These are phyloP conservation scores for Neoboletus magnificus DNA, from an alignment of 768 basidiomycete species.

Conservation along the genomic window DNA sequence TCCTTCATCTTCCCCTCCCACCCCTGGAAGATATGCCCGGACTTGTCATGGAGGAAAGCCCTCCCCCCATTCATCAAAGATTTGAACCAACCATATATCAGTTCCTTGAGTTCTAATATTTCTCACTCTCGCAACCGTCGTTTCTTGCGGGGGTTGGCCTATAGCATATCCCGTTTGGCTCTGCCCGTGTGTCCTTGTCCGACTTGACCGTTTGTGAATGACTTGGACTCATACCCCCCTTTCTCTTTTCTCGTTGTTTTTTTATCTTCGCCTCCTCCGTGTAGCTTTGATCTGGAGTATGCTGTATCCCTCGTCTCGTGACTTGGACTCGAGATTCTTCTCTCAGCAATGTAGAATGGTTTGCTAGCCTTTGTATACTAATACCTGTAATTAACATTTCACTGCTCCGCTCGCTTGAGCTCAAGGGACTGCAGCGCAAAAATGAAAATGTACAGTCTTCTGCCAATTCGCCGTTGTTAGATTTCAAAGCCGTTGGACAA, in stretches of 20 bases:
- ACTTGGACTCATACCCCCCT: constrained; percentile 4
- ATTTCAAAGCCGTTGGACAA: constrained; percentile 12
- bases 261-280: constrained; percentile 9
- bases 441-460: too few relatives aligned
- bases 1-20: constrained; percentile 76
- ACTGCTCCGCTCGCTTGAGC: neutral
- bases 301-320: constrained; percentile 26
- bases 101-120: constrained; percentile 70
- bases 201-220: neutral
- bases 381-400: constrained; percentile 9
- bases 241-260: neutral
- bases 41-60: constrained; percentile 60
- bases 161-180: constrained; percentile 25
- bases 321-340: constrained; percentile 4
- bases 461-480: neutral
- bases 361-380: constrained; percentile 1
- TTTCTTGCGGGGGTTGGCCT: constrained; percentile 18
- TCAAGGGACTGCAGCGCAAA: neutral
- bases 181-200: constrained; percentile 4
- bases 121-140: constrained; percentile 1
- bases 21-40: constrained; percentile 78
- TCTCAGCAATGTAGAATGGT: constrained; percentile 11
- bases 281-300: constrained; percentile 30
- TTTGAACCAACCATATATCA: constrained; percentile 68
- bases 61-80: constrained; percentile 55